Evolutionary conservation across 805 yeast species (phyloP).

Genomic region (Nakazawaea molendinolei): DNA sequence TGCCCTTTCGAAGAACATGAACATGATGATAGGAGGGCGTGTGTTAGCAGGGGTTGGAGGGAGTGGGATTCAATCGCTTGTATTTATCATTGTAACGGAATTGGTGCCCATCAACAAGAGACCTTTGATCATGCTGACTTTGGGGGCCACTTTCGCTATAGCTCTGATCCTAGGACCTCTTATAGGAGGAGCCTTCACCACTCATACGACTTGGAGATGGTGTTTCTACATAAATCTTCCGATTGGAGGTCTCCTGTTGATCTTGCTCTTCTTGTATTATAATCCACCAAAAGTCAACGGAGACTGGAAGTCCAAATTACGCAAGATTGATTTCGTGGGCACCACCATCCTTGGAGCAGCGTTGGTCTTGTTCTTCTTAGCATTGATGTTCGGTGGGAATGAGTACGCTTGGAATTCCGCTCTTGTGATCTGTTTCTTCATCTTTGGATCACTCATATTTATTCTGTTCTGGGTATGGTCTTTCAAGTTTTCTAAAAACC

Average conservation of each 20-base stretch:
- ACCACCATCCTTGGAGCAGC: conserved; percentile 35
- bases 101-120: conserved; percentile 37
- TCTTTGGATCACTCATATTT: conserved; percentile 35
- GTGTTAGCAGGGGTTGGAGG: conserved; percentile 68
- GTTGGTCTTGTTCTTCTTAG: conserved; percentile 38
- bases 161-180: conserved; percentile 57
- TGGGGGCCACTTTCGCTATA: conserved; percentile 38
- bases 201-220: conserved; percentile 67
- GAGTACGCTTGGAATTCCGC: conserved; percentile 48
- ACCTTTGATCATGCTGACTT: conserved; percentile 30
- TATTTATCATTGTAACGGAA: conserved; percentile 51
- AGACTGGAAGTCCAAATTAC: conserved; percentile 29
- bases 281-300: conserved; percentile 40
- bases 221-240: conserved; percentile 68
- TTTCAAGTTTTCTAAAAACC: conserved; percentile 34
- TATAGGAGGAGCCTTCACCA: conserved; percentile 59
- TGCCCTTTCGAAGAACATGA: conserved; percentile 49
- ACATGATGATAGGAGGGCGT: conserved; percentile 64
- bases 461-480: conserved; percentile 33
- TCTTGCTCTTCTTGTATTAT: conserved; percentile 32
- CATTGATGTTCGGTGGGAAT: conserved; percentile 48
- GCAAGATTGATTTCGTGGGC: conserved; percentile 43
- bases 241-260: conserved; percentile 46
- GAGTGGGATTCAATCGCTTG: conserved; percentile 56
- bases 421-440: conserved; percentile 41